phyloP scores from a whole-genome alignment of 1,284 basidiomycete species.

The Trichosporon asahii region DNA sequence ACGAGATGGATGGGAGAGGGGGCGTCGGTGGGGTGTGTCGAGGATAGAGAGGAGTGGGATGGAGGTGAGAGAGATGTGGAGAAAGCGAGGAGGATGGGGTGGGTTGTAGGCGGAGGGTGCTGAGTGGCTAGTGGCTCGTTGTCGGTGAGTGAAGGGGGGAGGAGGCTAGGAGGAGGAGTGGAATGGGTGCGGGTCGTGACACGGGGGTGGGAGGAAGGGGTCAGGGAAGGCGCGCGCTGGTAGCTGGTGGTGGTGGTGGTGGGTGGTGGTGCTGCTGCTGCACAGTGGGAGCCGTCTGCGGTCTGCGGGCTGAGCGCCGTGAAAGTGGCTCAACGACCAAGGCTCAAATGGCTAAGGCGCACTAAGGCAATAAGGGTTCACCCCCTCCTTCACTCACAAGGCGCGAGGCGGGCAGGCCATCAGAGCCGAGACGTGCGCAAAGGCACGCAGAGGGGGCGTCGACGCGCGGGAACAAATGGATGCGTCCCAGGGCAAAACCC shows the following conservation, averaged over 20 bases:
- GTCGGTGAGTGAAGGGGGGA: neutral
- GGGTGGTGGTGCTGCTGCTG: too few relatives aligned
- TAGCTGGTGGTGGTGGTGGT: neutral
- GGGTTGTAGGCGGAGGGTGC: neutral
- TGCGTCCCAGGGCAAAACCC: neutral
- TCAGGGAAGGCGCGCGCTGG: conserved; percentile 1
- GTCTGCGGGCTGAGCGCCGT: too few relatives aligned
- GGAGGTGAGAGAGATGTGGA: neutral
- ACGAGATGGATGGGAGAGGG: neutral
- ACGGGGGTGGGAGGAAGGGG: neutral
- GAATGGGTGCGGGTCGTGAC: neutral
- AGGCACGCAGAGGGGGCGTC: neutral
- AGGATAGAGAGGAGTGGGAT: neutral
- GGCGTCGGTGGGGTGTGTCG: neutral
- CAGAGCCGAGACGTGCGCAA: too few relatives aligned
- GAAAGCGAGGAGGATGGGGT: neutral
- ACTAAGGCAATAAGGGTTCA: neutral
- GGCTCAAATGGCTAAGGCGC: neutral
- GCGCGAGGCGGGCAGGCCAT: too few relatives aligned
- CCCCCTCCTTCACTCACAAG: too few relatives aligned
- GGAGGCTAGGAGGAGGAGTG: neutral
- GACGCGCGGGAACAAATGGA: conserved; percentile 3
- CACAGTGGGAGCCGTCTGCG: too few relatives aligned
- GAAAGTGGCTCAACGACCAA: too few relatives aligned
- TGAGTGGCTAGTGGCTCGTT: neutral